Conservation (phyloP, 1,139 yeast species). For the Entelexis paramagnoliae region DNA sequence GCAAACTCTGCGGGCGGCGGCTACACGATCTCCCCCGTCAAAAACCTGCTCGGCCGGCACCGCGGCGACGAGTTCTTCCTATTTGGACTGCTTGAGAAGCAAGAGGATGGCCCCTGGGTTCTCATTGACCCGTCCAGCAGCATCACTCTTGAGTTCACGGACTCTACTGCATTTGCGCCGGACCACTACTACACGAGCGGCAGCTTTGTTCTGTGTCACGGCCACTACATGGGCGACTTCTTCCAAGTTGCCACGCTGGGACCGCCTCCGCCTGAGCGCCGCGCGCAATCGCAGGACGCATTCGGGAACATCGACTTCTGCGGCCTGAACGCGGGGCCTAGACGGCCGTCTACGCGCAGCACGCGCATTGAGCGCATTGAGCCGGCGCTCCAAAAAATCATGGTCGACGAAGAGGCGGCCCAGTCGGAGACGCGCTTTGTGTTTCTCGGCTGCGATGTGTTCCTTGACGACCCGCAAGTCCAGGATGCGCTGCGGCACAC, state of each 20-base stretch:
- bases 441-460: conserved; percentile 64
- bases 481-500: conserved; percentile 55
- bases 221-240: conserved; percentile 58
- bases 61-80: conserved; percentile 57
- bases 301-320: conserved; percentile 73
- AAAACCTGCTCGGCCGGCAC: conserved; percentile 75
- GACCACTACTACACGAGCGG: conserved; percentile 73
- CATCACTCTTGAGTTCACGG: conserved; percentile 60
- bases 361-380: conserved; percentile 43
- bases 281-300: conserved; percentile 55
- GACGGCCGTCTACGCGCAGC: background rate
- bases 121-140: conserved; percentile 75
- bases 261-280: conserved; percentile 80
- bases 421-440: conserved; percentile 49
- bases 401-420: conserved; percentile 48
- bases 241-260: conserved; percentile 70
- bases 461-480: conserved; percentile 48
- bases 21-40: conserved; percentile 54
- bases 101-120: conserved; percentile 53
- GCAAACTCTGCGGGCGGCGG: background rate
- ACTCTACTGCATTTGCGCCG: conserved; percentile 47
- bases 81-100: conserved; percentile 51
- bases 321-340: conserved; percentile 40
- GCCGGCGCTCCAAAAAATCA: conserved; percentile 44
- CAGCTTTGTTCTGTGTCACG: conserved; percentile 71